Conservation (phyloP, 176 grass and related monocot genomes). For the maize (Zea mays) region Zm-B73-REFERENCE-NAM-5.0 NC_050096.1:300083001-300083500, state of each 20-base stretch:
- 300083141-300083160: background rate
- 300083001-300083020: constrained; percentile 75
- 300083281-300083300: constrained; percentile 47
- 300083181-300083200: constrained; percentile 32
- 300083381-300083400: constrained; percentile 44
- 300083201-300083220: constrained; percentile 39
- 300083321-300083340: constrained; percentile 43
- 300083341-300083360: constrained; percentile 52
- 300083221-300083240: background rate
- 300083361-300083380: constrained; percentile 64
- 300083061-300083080: constrained; percentile 49
- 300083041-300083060: constrained; percentile 59
- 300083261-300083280: background rate
- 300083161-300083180: constrained; percentile 31
- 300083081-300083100: constrained; percentile 9
- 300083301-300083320: constrained; percentile 26
- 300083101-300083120: constrained; percentile 24
- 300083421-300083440: constrained; percentile 28
- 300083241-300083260: background rate
- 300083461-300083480: constrained; percentile 9
- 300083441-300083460: constrained; percentile 31
- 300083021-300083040: constrained; percentile 89
- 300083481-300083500: background rate
- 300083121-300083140: background rate
- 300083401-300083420: constrained; percentile 10